Conservation (phyloP, 257 asterid genomes). For the Salvia hispanica region DNA sequence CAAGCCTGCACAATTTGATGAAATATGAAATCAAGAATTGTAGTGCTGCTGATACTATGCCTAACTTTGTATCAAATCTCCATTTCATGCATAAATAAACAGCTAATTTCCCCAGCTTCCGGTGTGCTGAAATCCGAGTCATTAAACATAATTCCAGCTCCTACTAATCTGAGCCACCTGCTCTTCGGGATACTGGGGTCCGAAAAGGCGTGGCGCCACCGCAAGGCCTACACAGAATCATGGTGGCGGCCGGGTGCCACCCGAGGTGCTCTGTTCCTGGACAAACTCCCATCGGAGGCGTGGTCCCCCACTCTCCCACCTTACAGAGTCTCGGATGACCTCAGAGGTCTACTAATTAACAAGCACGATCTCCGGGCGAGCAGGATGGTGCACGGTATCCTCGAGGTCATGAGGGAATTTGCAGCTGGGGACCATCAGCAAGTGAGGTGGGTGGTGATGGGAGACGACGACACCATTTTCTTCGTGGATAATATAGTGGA, state of each 20-base stretch:
- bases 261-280: conserved; percentile 62
- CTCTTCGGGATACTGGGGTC: conserved; percentile 64
- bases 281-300: conserved; percentile 35
- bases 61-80: conserved; percentile 24
- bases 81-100: conserved; percentile 28
- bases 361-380: too few relatives aligned
- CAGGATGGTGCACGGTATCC: too few relatives aligned
- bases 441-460: conserved; percentile 35
- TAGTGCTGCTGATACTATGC: conserved; percentile 26
- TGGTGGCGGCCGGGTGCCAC: too few relatives aligned
- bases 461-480: conserved; percentile 61
- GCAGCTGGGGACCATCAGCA: too few relatives aligned
- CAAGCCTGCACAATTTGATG: too few relatives aligned
- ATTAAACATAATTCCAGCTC: background rate
- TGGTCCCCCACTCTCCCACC: conserved; percentile 66
- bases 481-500: conserved; percentile 62
- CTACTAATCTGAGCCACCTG: conserved; percentile 48
- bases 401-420: too few relatives aligned
- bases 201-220: conserved; percentile 44
- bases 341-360: too few relatives aligned
- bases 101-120: conserved; percentile 34
- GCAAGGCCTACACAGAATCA: too few relatives aligned
- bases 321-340: conserved; percentile 45
- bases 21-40: conserved; percentile 18
- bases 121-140: background rate